Evolutionary conservation across 352 stramenopile genomes (phyloP).

Genomic region (Thraustochytrium sp.): DNA sequence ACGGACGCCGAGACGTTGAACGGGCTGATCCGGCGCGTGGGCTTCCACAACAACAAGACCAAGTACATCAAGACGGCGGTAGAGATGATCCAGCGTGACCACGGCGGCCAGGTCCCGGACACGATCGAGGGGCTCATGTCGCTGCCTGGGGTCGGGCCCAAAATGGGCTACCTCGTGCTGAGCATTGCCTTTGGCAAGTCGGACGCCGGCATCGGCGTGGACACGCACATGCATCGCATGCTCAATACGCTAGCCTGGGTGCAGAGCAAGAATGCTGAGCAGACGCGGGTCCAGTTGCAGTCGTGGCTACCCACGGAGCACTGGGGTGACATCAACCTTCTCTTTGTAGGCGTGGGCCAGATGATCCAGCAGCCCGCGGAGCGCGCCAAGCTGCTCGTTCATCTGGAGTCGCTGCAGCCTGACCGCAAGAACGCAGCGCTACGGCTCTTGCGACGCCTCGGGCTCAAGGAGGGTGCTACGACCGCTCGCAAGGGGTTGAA

Average conservation of each 20-base stretch:
- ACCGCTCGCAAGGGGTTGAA: too few species aligned
- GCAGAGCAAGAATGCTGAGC: slow-evolving; percentile 81
- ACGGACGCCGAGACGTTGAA: slow-evolving; percentile 74
- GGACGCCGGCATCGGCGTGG: slow-evolving; percentile 85
- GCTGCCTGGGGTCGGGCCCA: slow-evolving; percentile 86
- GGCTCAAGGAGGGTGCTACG: background rate
- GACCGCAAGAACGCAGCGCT: background rate
- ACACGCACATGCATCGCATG: slow-evolving; percentile 94
- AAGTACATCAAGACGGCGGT: slow-evolving; percentile 82
- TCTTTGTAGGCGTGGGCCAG: slow-evolving; percentile 92
- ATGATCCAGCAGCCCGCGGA: slow-evolving; percentile 58
- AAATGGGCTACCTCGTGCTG: slow-evolving; percentile 94
- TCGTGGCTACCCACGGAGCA: slow-evolving; percentile 79
- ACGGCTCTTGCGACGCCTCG: background rate
- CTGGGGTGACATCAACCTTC: slow-evolving; percentile 82
- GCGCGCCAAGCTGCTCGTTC: background rate
- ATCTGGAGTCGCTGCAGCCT: background rate
- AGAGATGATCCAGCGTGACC: slow-evolving; percentile 59
- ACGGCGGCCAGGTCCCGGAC: slow-evolving; percentile 76
- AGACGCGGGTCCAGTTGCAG: slow-evolving; percentile 85
- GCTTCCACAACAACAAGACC: slow-evolving; percentile 94
- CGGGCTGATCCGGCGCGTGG: slow-evolving; percentile 76
- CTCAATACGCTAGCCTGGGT: slow-evolving; percentile 90
- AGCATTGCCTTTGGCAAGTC: slow-evolving; percentile 72
- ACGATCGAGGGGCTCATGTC: slow-evolving; percentile 78